Base-by-base conservation (phyloP, 225 moss, liverwort and hornwort genomes). In the Thuidium tamariscinum region DNA sequence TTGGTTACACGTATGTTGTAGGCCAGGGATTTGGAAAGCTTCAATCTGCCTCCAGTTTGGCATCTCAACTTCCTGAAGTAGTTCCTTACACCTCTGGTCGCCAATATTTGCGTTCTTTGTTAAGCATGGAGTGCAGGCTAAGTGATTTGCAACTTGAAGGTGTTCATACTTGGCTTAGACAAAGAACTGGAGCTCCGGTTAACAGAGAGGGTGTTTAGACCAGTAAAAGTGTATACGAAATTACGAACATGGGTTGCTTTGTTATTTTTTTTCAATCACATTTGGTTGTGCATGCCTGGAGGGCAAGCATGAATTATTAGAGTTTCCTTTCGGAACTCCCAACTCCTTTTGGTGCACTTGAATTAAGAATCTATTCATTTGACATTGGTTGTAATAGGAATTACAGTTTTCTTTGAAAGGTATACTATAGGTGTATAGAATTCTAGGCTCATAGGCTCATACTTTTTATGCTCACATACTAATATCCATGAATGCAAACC, bases 1-100 rank as follows among this genome's bases (percentile, higher is more conserved):
- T 89, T 88, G 90, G 90, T 52, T 91, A 89, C 64, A 74, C 87
- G 68, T 90, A 93, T 54, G 82, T 89, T 49, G 89, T 90, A 75
- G 90, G 90, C 52, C 89, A 84, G 82, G 90, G 93, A 62, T 93
- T 93, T 60, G 87, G 93, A 81, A 93, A 86, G 87, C 89, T 93
- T 83, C 89, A 86, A 65, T 85, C 86, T 78, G 85, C 89, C 67
- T 89, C 83, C 52, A 89, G 86, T 75, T 93, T 91, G 86, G 90
- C 89, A 78, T 84, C 87, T 19, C 90, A 70, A 64, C 87, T 93
- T 72, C 91, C 93, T 73, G 91, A 91, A 81, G 69, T 83, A 44
- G 74, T 52, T 78, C 81, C 86, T 66, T 56, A 64, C 67, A n/a
- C 74, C 76, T 84, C 90, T 55, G 87, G 90, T 74, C 86, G 81